These are phyloP conservation scores for Caryopteris hybrid DNA, from an alignment of 305 asterid genomes.

Conservation along the genomic window DNA sequence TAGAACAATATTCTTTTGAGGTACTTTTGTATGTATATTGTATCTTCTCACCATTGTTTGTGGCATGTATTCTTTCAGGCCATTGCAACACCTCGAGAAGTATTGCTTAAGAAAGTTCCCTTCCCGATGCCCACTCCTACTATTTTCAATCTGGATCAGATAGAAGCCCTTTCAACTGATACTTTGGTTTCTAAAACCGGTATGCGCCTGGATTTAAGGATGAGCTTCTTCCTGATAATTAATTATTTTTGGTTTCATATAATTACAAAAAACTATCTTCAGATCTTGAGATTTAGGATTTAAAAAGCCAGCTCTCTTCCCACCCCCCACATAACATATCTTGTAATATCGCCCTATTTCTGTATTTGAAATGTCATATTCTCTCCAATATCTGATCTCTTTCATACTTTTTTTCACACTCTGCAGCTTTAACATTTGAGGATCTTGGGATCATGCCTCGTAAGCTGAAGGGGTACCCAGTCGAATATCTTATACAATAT, in stretches of 20 bases:
- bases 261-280: too few relatives aligned
- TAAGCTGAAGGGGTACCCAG: conserved; percentile 92
- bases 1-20: too few relatives aligned
- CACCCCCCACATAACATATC: too few relatives aligned
- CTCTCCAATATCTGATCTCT: too few relatives aligned
- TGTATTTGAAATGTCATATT: too few relatives aligned
- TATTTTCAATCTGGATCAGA: conserved; percentile 75
- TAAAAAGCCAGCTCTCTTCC: too few relatives aligned
- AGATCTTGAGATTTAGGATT: too few relatives aligned
- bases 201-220: too few relatives aligned
- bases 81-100: conserved; percentile 78
- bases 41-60: neutral
- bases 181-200: conserved; percentile 78
- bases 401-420: conserved; percentile 11
- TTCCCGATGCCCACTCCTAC: conserved; percentile 87
- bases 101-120: conserved; percentile 80
- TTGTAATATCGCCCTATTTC: too few relatives aligned
- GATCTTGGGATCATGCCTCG: conserved; percentile 77
- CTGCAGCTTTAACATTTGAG: conserved; percentile 70
- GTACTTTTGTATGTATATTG: too few relatives aligned
- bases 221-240: too few relatives aligned
- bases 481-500: conserved; percentile 80
- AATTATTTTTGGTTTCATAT: too few relatives aligned
- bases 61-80: conserved; percentile 55
- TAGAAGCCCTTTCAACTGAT: conserved; percentile 70